phyloP scores from a whole-genome alignment of 495 filamentous ascomycete genomes.

The Penicillium waksmanii region DNA sequence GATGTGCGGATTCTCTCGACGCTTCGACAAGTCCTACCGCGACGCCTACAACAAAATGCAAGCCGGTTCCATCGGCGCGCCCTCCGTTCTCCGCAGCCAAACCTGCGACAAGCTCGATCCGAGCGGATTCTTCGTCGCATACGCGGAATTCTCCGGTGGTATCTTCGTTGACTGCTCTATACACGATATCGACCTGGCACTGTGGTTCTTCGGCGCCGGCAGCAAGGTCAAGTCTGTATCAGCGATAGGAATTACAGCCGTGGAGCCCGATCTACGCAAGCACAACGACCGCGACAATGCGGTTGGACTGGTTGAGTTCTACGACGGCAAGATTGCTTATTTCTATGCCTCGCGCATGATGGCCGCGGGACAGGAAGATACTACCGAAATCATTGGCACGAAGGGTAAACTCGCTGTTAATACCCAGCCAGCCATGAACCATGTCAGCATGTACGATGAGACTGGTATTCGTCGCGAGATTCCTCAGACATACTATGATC shows the following conservation, averaged over 20 bases:
- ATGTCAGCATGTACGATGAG: conserved; percentile 55
- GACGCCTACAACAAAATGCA: conserved; percentile 52
- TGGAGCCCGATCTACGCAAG: conserved; percentile 57
- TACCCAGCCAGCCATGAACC: conserved; percentile 51
- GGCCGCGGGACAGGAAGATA: conserved; percentile 63
- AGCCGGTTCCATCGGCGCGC: conserved; percentile 50
- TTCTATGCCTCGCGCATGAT: conserved; percentile 63
- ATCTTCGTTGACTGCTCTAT: conserved; percentile 63
- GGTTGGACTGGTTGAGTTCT: conserved; percentile 64
- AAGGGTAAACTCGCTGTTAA: conserved; percentile 63
- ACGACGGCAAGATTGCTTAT: conserved; percentile 61
- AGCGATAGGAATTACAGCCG: conserved; percentile 56
- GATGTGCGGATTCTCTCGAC: conserved; percentile 61
- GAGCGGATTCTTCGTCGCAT: conserved; percentile 57
- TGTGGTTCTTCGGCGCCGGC: conserved; percentile 59
- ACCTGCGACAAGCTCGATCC: conserved; percentile 61
- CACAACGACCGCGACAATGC: conserved; percentile 64
- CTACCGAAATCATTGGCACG: conserved; percentile 65
- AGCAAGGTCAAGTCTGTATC: conserved; percentile 48
- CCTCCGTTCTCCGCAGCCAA: conserved; percentile 56
- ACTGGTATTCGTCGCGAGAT: conserved; percentile 58
- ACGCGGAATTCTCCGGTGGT: conserved; percentile 55
- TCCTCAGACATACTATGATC: conserved; percentile 60
- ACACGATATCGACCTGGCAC: conserved; percentile 60
- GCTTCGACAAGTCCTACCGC: conserved; percentile 59